Conservation (phyloP, 2,329 filamentous ascomycete genomes). For the Claviceps citrina region DNA sequence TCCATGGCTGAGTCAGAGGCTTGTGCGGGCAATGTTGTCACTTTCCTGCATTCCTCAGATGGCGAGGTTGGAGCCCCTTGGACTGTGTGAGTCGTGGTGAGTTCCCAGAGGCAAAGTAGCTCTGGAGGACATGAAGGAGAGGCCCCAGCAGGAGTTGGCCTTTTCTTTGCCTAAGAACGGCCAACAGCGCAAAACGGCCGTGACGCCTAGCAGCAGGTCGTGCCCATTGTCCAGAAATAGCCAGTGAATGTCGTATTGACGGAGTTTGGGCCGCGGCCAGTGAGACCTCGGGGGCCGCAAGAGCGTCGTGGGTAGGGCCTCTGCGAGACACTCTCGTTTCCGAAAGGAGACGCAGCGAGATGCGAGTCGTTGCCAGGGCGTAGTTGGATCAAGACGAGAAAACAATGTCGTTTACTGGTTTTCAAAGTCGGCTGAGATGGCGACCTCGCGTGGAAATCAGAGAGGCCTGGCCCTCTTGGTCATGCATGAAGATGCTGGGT, state of each 20-base stretch:
- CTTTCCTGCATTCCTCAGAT: constrained; percentile 8
- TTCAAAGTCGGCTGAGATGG: not conserved
- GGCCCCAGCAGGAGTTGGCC: not conserved
- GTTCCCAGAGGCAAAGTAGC: not conserved
- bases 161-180: not conserved
- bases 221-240: constrained; percentile 8
- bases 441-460: not conserved
- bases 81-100: not conserved
- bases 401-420: constrained; percentile 6
- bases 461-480: constrained; percentile 8
- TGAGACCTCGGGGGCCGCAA: constrained; percentile 1
- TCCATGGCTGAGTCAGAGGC: constrained; percentile 17
- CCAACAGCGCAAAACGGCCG: constrained; percentile 7
- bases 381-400: constrained; percentile 6
- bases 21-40: constrained; percentile 11
- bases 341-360: not conserved
- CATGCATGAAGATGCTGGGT: constrained; percentile 13
- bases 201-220: constrained; percentile 6
- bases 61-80: constrained; percentile 2
- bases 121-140: not conserved
- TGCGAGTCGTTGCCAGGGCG: not conserved
- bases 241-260: constrained; percentile 7
- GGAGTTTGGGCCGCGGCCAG: constrained; percentile 3
- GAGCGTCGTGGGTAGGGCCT: constrained; percentile 2
- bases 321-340: not conserved